Evolutionary conservation across 768 basidiomycete species (phyloP).

Genomic region (Austroboletus eburneus): DNA sequence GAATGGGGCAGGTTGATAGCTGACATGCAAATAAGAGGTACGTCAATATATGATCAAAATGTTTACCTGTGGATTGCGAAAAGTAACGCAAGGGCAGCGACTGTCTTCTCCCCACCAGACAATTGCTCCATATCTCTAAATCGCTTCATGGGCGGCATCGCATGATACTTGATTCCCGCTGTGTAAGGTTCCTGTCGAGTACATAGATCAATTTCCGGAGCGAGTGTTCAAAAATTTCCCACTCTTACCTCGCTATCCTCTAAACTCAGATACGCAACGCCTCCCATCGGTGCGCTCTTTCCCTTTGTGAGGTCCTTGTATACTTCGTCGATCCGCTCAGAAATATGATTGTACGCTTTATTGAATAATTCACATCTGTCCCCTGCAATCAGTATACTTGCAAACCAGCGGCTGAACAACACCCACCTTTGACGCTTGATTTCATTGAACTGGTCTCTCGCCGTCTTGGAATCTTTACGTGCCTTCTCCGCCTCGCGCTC

Average conservation of each 20-base stretch:
- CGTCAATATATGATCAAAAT: not conserved
- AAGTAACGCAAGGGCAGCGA: constrained; percentile 92
- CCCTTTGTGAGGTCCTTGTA: constrained; percentile 99
- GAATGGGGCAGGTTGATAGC: constrained; percentile 95
- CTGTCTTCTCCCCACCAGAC: constrained; percentile 97
- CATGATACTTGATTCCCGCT: constrained; percentile 95
- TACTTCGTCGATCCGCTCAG: constrained; percentile 89
- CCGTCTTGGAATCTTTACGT: constrained; percentile 80
- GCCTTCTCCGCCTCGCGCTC: constrained; percentile 93
- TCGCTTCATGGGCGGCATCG: constrained; percentile 99
- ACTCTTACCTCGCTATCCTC: constrained; percentile 86
- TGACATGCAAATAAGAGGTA: constrained; percentile 26
- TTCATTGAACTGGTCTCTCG: constrained; percentile 90
- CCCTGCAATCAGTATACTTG: not conserved
- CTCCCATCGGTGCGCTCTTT: constrained; percentile 89
- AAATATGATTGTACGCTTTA: constrained; percentile 94
- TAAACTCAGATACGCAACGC: constrained; percentile 92
- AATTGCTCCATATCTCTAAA: constrained; percentile 99
- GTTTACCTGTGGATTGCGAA: constrained; percentile 92
- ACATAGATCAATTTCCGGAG: constrained; percentile 1
- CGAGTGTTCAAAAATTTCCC: constrained; percentile 16
- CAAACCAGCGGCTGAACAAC: not conserved
- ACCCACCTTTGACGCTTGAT: constrained; percentile 73
- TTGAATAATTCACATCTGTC: constrained; percentile 79
- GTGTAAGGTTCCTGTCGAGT: constrained; percentile 68